Base-by-base conservation (phyloP, 2,329 filamentous ascomycete genomes). In the Ambrosiella cleistominuta region DNA sequence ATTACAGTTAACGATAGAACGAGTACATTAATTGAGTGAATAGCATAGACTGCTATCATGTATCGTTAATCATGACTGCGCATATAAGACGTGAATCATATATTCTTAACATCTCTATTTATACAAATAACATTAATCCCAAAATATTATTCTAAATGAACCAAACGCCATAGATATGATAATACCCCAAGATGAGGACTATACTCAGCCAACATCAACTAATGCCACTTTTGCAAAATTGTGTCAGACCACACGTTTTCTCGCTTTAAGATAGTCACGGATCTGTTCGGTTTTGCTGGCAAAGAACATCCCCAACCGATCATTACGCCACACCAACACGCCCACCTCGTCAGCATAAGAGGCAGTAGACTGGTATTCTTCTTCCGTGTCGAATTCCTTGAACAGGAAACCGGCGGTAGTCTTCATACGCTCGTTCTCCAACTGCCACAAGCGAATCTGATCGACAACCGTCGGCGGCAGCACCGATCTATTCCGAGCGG, bases 401-500 rank as follows among this genome's bases (percentile, higher is more conserved):
- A 98, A 95, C 36, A 97, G 69, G 68, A 88, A 97, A 0, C 93
- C 93, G 0, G 78, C 74, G 4, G 82, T 88, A 1, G 86, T 82
- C 68, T 86, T 86, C 80, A 98, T 94, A 55, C 93, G 80, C 72
- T 98, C 93, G 63, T 91, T 89, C 70, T 98, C 93, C 56, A 97
- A 82, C 73, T 98, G 91, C 93, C 93, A 98, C 17, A 98, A 80
- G 1, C 90, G 80, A 65, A 98, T 96, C 74, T 98, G 93, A 70
- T 98, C 93, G 62, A 96, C 88, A 13, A 98, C 93, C 0, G 94
- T 97, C 0, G 93, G 90, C 1, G 94, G 93, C 1, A 98, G 77
- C 13, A 95, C 80, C 1, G 90, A 86, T 62, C 75, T 76, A 65
- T 78, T 78, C 61, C 78, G 65, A 53, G 75, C 63, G 35, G 75